These are phyloP conservation scores for Phytophthora tubulina DNA, from an alignment of 352 stramenopile species.

Conservation along the genomic window DNA sequence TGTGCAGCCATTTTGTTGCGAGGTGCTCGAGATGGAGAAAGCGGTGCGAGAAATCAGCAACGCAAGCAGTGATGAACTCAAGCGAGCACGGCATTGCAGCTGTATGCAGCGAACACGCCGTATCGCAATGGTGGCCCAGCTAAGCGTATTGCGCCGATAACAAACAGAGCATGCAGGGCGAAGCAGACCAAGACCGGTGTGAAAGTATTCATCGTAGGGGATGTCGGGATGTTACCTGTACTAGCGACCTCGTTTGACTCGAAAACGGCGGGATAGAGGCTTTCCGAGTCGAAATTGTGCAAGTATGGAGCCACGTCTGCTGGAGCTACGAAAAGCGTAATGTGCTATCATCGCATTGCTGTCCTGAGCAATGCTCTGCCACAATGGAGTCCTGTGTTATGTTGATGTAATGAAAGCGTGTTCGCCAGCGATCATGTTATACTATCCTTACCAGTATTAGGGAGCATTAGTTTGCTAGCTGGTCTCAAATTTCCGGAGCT, in stretches of 20 bases:
- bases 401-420: conserved; percentile 1
- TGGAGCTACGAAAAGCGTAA: no score
- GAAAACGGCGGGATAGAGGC: conserved; percentile 1
- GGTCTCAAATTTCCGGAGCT: conserved; percentile 79
- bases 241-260: no score
- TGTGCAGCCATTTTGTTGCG: conserved; percentile 1
- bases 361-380: no score
- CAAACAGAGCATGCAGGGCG: no score
- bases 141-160: no score
- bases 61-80: conserved; percentile 16
- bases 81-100: background rate
- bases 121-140: no score
- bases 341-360: no score
- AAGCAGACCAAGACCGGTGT: no score
- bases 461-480: conserved; percentile 21
- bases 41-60: conserved; percentile 20
- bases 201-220: no score
- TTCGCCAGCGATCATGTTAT: conserved; percentile 12
- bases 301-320: no score
- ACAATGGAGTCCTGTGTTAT: no score
- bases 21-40: conserved; percentile 8
- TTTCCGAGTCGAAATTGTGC: background rate
- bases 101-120: background rate
- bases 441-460: conserved; percentile 13
- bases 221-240: no score